phyloP scores from a whole-genome alignment of 768 basidiomycete species.

The Termitomyces sp. region DNA sequence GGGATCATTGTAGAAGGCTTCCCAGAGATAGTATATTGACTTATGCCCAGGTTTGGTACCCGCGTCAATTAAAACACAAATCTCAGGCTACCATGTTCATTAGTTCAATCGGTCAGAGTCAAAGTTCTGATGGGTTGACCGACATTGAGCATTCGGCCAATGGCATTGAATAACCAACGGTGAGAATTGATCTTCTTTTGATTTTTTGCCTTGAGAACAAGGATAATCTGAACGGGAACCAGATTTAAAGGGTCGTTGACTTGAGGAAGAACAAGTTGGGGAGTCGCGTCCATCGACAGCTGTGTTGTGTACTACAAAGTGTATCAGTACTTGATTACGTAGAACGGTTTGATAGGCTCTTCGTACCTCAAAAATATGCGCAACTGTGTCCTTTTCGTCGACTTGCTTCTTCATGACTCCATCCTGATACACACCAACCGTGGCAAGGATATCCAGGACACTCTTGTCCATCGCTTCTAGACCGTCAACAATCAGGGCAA shows the following conservation, averaged over 20 bases:
- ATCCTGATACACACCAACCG: slow-evolving; percentile 91
- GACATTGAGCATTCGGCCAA: slow-evolving; percentile 76
- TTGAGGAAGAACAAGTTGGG: slow-evolving; percentile 87
- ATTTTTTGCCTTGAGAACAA: slow-evolving; percentile 90
- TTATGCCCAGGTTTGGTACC: slow-evolving; percentile 97
- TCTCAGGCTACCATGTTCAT: slow-evolving; percentile 59
- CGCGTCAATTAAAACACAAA: slow-evolving; percentile 89
- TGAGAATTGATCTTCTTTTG: slow-evolving; percentile 96
- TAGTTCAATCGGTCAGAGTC: not conserved
- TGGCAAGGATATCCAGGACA: slow-evolving; percentile 83
- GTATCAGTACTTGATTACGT: slow-evolving; percentile 4
- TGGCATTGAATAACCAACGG: slow-evolving; percentile 94
- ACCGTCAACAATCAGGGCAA: slow-evolving; percentile 89
- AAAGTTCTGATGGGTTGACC: slow-evolving; percentile 11
- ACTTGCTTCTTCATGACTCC: slow-evolving; percentile 93
- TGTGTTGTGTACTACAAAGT: slow-evolving; percentile 85
- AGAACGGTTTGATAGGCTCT: not conserved
- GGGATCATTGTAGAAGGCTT: slow-evolving; percentile 79
- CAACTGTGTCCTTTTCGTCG: slow-evolving; percentile 84
- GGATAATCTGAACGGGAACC: slow-evolving; percentile 88
- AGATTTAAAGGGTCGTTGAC: slow-evolving; percentile 88
- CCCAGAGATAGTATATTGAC: slow-evolving; percentile 94
- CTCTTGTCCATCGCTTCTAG: slow-evolving; percentile 95
- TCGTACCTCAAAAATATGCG: slow-evolving; percentile 89
- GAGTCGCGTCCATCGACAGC: slow-evolving; percentile 86